Evolutionary conservation across 192 early-diverging fungal species (phyloP).

Genomic region (Coemansia sp.): DNA sequence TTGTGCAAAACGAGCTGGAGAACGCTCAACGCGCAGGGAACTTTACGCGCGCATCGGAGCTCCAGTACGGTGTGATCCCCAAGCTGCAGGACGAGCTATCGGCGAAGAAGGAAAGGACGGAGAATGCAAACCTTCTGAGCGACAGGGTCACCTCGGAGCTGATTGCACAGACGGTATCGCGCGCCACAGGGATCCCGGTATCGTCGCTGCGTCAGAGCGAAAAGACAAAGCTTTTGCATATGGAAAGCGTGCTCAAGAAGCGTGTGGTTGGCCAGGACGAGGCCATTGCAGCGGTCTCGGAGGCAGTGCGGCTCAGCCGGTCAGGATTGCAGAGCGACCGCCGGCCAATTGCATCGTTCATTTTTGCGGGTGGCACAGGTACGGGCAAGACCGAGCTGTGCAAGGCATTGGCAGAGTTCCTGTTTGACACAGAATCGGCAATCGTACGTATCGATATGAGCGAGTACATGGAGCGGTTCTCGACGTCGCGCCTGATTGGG

Average conservation of each 20-base stretch:
- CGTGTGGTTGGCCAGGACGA: conserved; percentile 75
- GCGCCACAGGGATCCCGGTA: conserved; percentile 81
- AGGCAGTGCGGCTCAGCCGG: conserved; percentile 75
- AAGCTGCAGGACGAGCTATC: conserved; percentile 66
- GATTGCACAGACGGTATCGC: conserved; percentile 71
- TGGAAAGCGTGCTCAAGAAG: conserved; percentile 61
- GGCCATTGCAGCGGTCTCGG: conserved; percentile 66
- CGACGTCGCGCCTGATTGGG: conserved; percentile 72
- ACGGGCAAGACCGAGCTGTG: conserved; percentile 80
- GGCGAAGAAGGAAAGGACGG: conserved; percentile 54
- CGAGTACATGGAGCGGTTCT: conserved; percentile 74
- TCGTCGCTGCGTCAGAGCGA: conserved; percentile 68
- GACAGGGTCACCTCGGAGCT: conserved; percentile 79
- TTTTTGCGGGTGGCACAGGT: conserved; percentile 84
- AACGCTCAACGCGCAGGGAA: conserved; percentile 71
- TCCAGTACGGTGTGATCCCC: conserved; percentile 78
- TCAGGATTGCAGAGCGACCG: conserved; percentile 73
- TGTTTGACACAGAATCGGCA: conserved; percentile 72
- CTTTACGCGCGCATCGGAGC: conserved; percentile 70
- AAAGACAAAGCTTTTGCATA: conserved; percentile 67
- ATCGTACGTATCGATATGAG: conserved; percentile 81
- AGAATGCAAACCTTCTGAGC: conserved; percentile 63
- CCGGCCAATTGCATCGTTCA: conserved; percentile 74
- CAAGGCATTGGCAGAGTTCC: conserved; percentile 72
- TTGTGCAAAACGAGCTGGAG: conserved; percentile 74